A percentile compares a stretch with the other conserved stretches of the same genome.
Evolutionary conservation across 73 alveolate genomes (phyloP).

Genomic region (Urostyla sp.): DNA sequence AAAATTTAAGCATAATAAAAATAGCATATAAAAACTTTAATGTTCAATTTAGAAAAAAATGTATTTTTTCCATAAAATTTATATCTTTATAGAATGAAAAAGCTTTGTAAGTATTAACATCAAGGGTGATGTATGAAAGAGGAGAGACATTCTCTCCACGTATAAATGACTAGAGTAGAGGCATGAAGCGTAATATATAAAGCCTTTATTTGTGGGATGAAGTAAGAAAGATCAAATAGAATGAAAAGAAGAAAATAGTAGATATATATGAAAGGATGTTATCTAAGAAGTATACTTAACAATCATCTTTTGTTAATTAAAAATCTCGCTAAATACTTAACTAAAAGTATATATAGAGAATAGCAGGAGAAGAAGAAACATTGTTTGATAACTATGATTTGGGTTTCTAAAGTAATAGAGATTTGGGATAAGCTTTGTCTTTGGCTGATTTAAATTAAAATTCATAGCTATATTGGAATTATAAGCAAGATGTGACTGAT

Average conservation of each 20-base stretch:
- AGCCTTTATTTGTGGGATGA: constrained; percentile 15
- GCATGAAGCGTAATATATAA: constrained; percentile 16
- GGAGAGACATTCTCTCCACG: constrained; percentile 32
- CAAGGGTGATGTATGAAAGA: constrained; percentile 25
- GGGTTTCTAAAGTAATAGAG: too few relatives aligned
- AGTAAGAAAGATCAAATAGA: background rate
- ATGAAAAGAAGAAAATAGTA: background rate
- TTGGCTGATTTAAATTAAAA: too few relatives aligned
- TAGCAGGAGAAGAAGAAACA: too few relatives aligned
- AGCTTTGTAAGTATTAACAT: constrained; percentile 16
- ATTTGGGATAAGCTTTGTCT: too few relatives aligned
- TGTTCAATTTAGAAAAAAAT: constrained; percentile 18
- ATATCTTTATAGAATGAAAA: constrained; percentile 10
- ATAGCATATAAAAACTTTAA: constrained; percentile 1
- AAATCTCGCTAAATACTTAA: too few relatives aligned
- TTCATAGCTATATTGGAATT: too few relatives aligned
- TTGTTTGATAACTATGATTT: too few relatives aligned
- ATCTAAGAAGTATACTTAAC: too few relatives aligned
- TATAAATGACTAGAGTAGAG: constrained; percentile 20
- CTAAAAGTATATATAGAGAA: too few relatives aligned
- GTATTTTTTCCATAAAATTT: background rate
- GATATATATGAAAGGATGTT: background rate
- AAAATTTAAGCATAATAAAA: background rate
- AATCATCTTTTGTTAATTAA: too few relatives aligned
- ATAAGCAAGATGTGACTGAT: too few relatives aligned